A percentile compares a stretch with the other conserved stretches of the same genome.
Conservation (phyloP, 345 rosid species). For the Euphorbia pulcherrima region DNA sequence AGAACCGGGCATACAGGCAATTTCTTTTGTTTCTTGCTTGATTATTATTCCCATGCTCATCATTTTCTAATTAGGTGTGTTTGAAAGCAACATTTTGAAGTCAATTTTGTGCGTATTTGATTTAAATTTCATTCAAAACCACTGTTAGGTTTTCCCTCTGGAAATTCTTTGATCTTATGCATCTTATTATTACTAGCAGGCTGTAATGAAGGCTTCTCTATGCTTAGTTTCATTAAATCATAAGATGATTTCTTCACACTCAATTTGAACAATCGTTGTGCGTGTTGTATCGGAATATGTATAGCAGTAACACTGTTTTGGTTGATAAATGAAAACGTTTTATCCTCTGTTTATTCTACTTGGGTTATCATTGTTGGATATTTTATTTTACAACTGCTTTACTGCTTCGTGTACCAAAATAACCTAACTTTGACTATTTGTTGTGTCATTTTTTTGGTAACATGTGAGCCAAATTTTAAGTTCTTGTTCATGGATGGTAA, state of each 20-base stretch:
- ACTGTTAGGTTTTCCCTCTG: background rate
- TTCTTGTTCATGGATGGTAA: slow-evolving; percentile 5
- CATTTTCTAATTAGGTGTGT: too few species aligned
- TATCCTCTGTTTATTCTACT: background rate
- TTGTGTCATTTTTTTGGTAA: background rate
- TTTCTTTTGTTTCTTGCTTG: background rate
- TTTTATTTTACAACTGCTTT: background rate
- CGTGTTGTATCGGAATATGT: background rate
- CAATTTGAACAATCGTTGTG: background rate
- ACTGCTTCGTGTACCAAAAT: background rate
- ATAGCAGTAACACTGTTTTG: background rate
- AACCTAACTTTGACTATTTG: background rate
- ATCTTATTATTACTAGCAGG: background rate
- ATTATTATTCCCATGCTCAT: background rate
- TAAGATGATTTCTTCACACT: background rate
- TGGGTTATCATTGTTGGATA: background rate
- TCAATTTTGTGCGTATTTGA: too few species aligned
- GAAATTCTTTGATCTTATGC: background rate
- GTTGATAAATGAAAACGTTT: background rate
- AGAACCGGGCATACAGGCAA: slow-evolving; percentile 40
- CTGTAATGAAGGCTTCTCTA: background rate
- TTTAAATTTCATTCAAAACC: too few species aligned
- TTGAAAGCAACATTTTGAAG: too few species aligned
- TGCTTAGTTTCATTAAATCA: too few species aligned
- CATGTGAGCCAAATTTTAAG: background rate